Conservation (phyloP, 495 filamentous ascomycete genomes). For the Podospora anserina region DNA sequence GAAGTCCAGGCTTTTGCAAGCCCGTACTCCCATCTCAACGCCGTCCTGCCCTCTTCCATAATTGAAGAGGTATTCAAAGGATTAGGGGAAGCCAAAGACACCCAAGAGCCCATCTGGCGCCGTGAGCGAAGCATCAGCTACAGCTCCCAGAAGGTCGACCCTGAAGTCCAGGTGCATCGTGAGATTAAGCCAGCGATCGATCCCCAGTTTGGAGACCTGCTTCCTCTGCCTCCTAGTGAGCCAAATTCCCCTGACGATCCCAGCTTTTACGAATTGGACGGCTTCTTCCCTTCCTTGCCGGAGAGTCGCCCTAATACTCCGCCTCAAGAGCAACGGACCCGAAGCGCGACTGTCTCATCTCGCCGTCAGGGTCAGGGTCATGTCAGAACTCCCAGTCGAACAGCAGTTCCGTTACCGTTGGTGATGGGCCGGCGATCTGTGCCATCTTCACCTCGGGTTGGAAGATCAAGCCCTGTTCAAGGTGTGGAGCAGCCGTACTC, state of each 20-base stretch:
- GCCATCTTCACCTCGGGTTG: constrained; percentile 39
- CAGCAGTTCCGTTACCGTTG: constrained; percentile 51
- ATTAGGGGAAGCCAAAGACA: neutral
- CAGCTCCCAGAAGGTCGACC: constrained; percentile 43
- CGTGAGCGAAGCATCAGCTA: constrained; percentile 32
- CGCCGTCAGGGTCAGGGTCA: constrained; percentile 24
- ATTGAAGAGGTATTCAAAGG: constrained; percentile 20
- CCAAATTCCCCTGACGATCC: constrained; percentile 41
- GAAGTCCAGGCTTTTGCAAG: constrained; percentile 36
- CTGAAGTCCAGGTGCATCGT: constrained; percentile 42
- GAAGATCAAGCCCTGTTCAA: neutral
- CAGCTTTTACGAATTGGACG: constrained; percentile 26
- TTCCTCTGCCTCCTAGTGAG: constrained; percentile 53
- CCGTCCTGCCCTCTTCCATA: constrained; percentile 35
- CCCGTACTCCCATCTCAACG: constrained; percentile 39
- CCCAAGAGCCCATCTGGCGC: neutral
- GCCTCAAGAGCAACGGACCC: constrained; percentile 34
- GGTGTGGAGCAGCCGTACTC: neutral
- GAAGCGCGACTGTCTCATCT: constrained; percentile 24
- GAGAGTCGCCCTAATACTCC: constrained; percentile 51
- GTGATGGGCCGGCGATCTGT: constrained; percentile 43
- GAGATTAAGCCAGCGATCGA: constrained; percentile 56
- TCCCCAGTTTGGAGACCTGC: constrained; percentile 53
- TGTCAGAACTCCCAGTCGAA: constrained; percentile 47
- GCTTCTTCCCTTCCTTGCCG: constrained; percentile 45